Conservation (phyloP, 805 yeast genomes). For the Kodamaea hsintzibuensis region DNA sequence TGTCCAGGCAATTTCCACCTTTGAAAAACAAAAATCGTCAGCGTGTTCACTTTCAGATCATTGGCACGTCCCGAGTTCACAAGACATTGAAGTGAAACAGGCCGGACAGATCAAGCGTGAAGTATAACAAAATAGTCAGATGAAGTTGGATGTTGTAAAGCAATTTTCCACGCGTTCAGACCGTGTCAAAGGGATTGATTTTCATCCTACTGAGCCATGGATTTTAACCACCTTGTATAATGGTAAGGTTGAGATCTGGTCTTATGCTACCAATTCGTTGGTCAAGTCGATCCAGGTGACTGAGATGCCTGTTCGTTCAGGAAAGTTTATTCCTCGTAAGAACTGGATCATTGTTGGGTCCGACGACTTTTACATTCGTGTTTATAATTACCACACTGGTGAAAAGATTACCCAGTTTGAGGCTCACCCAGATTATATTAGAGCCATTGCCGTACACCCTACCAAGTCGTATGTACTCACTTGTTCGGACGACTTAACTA, state of each 20-base stretch:
- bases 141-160: conserved; percentile 57
- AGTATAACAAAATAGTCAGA: conserved; percentile 9
- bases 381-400: conserved; percentile 92
- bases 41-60: conserved; percentile 16
- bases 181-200: conserved; percentile 96
- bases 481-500: conserved; percentile 87
- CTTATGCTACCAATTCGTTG: conserved; percentile 79
- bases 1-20: conserved; percentile 9
- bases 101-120: not conserved
- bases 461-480: conserved; percentile 86
- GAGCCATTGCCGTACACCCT: conserved; percentile 93
- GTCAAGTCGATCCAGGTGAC: conserved; percentile 92
- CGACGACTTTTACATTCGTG: conserved; percentile 93
- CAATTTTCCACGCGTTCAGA: conserved; percentile 89
- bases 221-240: conserved; percentile 86
- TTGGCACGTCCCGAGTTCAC: conserved; percentile 4
- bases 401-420: conserved; percentile 94
- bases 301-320: conserved; percentile 95
- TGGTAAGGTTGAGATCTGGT: conserved; percentile 91
- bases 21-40: conserved; percentile 12
- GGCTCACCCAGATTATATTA: conserved; percentile 96
- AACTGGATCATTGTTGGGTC: conserved; percentile 97
- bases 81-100: not conserved
- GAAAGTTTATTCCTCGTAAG: conserved; percentile 91
- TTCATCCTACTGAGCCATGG: conserved; percentile 99